Evolutionary conservation across 768 basidiomycete species (phyloP).

Genomic region (Serendipita indica): DNA sequence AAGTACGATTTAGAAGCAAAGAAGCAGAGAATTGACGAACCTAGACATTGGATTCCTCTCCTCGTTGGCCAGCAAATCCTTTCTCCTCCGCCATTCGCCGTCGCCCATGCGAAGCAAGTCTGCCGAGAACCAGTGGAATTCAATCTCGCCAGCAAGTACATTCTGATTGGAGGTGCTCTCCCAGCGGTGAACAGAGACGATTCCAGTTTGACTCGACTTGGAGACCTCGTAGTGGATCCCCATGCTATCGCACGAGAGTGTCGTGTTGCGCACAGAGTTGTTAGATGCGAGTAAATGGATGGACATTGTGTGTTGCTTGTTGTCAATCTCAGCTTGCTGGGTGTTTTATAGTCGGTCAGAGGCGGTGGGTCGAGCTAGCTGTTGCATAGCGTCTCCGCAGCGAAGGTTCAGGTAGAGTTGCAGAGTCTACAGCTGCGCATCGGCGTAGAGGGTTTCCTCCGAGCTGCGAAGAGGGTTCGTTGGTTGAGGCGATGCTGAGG

Average conservation of each 20-base stretch:
- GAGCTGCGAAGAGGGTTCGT: too few species aligned
- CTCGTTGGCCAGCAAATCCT: background rate
- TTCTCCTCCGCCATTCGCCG: background rate
- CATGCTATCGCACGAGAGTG: background rate
- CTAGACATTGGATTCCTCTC: background rate
- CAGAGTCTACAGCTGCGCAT: too few species aligned
- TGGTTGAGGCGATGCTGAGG: too few species aligned
- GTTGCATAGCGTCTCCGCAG: too few species aligned
- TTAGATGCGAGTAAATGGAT: background rate
- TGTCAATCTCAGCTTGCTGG: too few species aligned
- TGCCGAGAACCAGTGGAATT: background rate
- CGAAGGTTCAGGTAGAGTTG: too few species aligned
- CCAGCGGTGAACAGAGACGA: background rate
- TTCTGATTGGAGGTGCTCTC: background rate
- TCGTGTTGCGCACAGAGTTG: background rate
- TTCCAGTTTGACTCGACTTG: background rate
- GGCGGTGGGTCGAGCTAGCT: too few species aligned
- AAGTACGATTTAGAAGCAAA: background rate
- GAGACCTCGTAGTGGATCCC: background rate
- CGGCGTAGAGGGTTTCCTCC: too few species aligned
- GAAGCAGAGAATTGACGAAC: background rate
- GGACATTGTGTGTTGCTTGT: too few species aligned
- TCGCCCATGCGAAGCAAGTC: background rate
- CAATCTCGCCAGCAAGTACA: background rate
- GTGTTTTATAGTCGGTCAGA: too few species aligned